Evolutionary conservation across 257 asterid genomes (phyloP), one percentile per base, ranked within the genome.

Genomic region (Lantana camara): DNA sequence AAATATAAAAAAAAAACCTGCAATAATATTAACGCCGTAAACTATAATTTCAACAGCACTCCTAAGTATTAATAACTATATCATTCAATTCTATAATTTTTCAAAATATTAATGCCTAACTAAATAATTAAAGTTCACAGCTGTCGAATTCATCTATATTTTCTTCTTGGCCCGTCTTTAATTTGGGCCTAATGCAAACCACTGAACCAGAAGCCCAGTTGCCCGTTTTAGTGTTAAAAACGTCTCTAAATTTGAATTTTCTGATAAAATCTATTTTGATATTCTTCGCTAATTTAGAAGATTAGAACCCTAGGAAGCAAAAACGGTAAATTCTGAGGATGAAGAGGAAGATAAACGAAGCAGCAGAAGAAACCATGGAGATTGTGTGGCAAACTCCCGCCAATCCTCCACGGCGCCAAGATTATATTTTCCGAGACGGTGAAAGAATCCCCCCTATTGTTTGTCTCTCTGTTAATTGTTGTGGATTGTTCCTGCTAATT

Each of bases 301-400:
- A 9, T 44, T n/a, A n/a, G n/a, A n/a, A 15, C n/a, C 9, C 12
- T 14, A 30, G 20, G 48, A 20, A 27, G n/a, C 21, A 32, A 51
- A 35, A 38, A 5, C 20, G 9, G 40, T 23, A 24, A 27, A 60
- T 54, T 19, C 15, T 19, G 21, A 14, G n/a, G 17, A 21, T 34
- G 68, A 65, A 51, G 77, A 90, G 81, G 83, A 77, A 95, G 75
- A 82, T 79, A 69, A 75, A 72, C 44, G 29, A 22, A 72, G 56
- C 44, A 54, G 44, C 65, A 54, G 86, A 79, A 15, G 88, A 73
- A 54, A 13, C 19, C 21, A 79, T 88, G 97, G 96, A 88, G 63
- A 88, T 88, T 21, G 85, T 90, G 9, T 90, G 96, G 97, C 95
- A 88, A 75, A 90, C 96, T 65, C 96, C 97, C 16, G 90, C 92